Percentiles rank a stretch among this genome's conserved stretches.
Conservation (phyloP, 352 stramenopile species). For the Phytopythium montanum region DNA sequence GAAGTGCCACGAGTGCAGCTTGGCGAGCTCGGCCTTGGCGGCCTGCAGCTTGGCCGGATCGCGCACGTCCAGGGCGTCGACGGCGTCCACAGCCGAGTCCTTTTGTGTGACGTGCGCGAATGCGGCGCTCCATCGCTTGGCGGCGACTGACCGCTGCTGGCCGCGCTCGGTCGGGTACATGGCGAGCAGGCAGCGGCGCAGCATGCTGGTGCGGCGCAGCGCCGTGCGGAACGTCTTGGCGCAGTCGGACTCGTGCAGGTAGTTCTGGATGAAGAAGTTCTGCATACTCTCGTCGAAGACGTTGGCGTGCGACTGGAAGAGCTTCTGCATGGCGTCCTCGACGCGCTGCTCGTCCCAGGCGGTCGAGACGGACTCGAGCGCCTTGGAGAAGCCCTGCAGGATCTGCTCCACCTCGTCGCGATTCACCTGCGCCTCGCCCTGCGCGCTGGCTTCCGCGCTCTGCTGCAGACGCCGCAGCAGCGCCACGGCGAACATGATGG, state of each 20-base stretch:
- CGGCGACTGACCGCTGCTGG: slow-evolving; percentile 16
- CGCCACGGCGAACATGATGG: slow-evolving; percentile 53
- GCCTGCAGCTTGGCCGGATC: slow-evolving; percentile 36
- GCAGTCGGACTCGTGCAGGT: slow-evolving; percentile 72
- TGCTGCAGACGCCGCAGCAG: slow-evolving; percentile 59
- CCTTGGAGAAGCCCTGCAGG: slow-evolving; percentile 50
- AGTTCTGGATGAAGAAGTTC: slow-evolving; percentile 87
- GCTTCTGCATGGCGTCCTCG: slow-evolving; percentile 64
- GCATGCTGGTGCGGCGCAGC: slow-evolving; percentile 66
- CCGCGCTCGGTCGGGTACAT: slow-evolving; percentile 66
- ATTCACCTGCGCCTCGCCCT: slow-evolving; percentile 31
- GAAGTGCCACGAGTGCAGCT: slow-evolving; percentile 65
- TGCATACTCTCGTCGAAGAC: slow-evolving; percentile 86
- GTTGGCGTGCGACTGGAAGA: slow-evolving; percentile 75
- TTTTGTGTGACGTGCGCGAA: slow-evolving; percentile 34
- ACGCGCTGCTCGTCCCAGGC: slow-evolving; percentile 41
- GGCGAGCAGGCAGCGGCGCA: slow-evolving; percentile 62
- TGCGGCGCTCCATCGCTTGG: slow-evolving; percentile 35
- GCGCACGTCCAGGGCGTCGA: slow-evolving; percentile 26
- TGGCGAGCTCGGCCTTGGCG: slow-evolving; percentile 51
- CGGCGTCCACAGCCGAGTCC: slow-evolving; percentile 4
- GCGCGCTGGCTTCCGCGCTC: slow-evolving; percentile 24
- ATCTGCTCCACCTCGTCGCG: slow-evolving; percentile 58
- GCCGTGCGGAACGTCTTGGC: slow-evolving; percentile 65
- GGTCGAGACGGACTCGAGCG: slow-evolving; percentile 40